These are phyloP conservation scores for Laburnicola sp. DNA, from an alignment of 2,329 filamentous ascomycete species.

Conservation along the genomic window DNA sequence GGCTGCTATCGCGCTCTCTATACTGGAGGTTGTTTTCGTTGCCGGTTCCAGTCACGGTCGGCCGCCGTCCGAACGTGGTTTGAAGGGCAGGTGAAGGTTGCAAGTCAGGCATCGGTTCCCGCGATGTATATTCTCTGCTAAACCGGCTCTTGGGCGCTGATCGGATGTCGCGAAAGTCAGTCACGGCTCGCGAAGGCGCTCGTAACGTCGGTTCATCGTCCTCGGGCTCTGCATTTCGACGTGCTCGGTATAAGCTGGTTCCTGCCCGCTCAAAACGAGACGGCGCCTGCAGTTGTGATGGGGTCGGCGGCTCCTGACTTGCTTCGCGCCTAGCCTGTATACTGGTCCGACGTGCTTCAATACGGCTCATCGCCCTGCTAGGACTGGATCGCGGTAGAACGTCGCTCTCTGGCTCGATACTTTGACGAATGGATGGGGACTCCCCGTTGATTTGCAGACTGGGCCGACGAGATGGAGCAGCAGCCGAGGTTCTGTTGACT, in stretches of 20 bases:
- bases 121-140: constrained; percentile 42
- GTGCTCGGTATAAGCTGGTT: constrained; percentile 45
- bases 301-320: constrained; percentile 32
- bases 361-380: constrained; percentile 46
- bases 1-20: constrained; percentile 24
- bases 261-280: constrained; percentile 43
- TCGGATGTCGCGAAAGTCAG: constrained; percentile 47
- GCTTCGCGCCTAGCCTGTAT: constrained; percentile 37
- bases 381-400: constrained; percentile 35
- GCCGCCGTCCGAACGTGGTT: constrained; percentile 34
- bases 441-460: constrained; percentile 44
- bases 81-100: constrained; percentile 38
- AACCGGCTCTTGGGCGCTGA: constrained; percentile 25
- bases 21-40: constrained; percentile 36
- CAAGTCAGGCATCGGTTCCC: constrained; percentile 43
- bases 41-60: constrained; percentile 26
- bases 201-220: constrained; percentile 48
- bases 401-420: constrained; percentile 43
- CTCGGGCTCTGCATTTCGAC: constrained; percentile 38
- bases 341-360: constrained; percentile 50
- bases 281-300: constrained; percentile 21
- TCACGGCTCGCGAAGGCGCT: constrained; percentile 54
- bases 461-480: constrained; percentile 34
- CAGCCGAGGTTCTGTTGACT: constrained; percentile 25
- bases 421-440: constrained; percentile 35